Conservation (phyloP, 192 early-diverging fungal species). For the Podila horticola region DNA sequence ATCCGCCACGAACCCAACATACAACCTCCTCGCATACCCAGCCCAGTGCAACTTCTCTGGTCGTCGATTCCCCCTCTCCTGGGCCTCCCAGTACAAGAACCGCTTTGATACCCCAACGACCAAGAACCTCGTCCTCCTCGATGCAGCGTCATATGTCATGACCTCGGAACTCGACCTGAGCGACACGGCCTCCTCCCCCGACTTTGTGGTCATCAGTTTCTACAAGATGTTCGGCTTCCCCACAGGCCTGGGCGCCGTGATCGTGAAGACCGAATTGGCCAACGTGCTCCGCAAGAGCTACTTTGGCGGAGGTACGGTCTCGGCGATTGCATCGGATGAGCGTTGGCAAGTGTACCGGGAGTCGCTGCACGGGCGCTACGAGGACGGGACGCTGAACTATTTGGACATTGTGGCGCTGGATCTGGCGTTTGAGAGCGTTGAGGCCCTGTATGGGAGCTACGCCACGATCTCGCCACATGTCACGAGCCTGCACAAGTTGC, state of each 20-base stretch:
- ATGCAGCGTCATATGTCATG: constrained; percentile 77
- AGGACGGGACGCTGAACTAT: constrained; percentile 86
- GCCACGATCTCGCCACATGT: constrained; percentile 59
- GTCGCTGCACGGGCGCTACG: constrained; percentile 62
- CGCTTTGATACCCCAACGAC: constrained; percentile 22
- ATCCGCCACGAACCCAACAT: background rate
- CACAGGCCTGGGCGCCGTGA: constrained; percentile 81
- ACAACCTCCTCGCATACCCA: constrained; percentile 78
- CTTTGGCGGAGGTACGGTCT: constrained; percentile 87
- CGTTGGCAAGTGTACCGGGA: constrained; percentile 66
- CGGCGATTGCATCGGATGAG: constrained; percentile 61
- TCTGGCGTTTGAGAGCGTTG: constrained; percentile 70
- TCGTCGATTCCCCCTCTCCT: constrained; percentile 71
- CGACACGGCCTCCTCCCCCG: constrained; percentile 56
- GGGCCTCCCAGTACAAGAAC: constrained; percentile 57
- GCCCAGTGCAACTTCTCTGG: constrained; percentile 91
- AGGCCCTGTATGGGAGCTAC: constrained; percentile 55
- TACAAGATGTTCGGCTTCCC: constrained; percentile 93
- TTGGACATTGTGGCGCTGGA: constrained; percentile 76
- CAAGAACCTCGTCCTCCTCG: constrained; percentile 71
- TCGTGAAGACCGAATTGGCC: constrained; percentile 66
- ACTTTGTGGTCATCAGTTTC: constrained; percentile 82
- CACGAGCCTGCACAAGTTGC: constrained; percentile 53
- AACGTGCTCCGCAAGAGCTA: constrained; percentile 64
- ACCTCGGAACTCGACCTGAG: constrained; percentile 70